Percentiles rank a stretch among this genome's conserved stretches.
Evolutionary conservation across 768 basidiomycete species (phyloP).

Genomic region (Panellus pusillus): DNA sequence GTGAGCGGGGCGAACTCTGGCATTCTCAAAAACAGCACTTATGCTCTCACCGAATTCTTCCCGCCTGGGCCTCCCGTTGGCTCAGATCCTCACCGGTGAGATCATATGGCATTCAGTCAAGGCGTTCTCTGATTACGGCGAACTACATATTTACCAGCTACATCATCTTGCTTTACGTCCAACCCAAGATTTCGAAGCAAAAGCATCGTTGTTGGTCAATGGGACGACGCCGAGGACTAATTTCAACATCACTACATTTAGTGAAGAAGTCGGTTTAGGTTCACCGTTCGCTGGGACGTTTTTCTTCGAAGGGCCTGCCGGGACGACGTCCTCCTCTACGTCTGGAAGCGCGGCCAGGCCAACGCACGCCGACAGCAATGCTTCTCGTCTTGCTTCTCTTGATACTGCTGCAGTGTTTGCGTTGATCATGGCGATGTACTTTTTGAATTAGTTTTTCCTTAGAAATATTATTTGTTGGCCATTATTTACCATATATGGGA

Average conservation of each 20-base stretch:
- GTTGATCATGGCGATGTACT: too few species aligned
- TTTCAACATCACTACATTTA: constrained; percentile 43
- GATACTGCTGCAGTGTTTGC: too few species aligned
- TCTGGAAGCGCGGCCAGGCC: too few species aligned
- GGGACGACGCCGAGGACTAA: constrained; percentile 33
- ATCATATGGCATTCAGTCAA: neutral
- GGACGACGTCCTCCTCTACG: neutral
- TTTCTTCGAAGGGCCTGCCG: constrained; percentile 28
- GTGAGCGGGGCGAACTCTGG: constrained; percentile 23
- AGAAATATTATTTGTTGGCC: too few species aligned
- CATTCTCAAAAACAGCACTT: constrained; percentile 36
- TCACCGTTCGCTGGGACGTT: constrained; percentile 43
- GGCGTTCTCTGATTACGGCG: neutral
- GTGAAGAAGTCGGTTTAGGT: constrained; percentile 31
- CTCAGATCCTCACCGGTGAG: constrained; percentile 46
- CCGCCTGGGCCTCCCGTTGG: constrained; percentile 40
- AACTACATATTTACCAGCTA: constrained; percentile 21
- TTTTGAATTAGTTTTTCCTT: too few species aligned
- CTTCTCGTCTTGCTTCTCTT: too few species aligned
- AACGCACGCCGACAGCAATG: neutral
- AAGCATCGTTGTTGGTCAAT: constrained; percentile 30
- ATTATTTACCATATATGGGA: too few species aligned
- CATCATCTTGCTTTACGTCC: constrained; percentile 25
- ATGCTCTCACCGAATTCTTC: constrained; percentile 40
- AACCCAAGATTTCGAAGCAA: constrained; percentile 23